A percentile compares a stretch with the other conserved stretches of the same genome.
phyloP scores from a whole-genome alignment of 305 asterid genomes.

The Salvia sclarea region DNA sequence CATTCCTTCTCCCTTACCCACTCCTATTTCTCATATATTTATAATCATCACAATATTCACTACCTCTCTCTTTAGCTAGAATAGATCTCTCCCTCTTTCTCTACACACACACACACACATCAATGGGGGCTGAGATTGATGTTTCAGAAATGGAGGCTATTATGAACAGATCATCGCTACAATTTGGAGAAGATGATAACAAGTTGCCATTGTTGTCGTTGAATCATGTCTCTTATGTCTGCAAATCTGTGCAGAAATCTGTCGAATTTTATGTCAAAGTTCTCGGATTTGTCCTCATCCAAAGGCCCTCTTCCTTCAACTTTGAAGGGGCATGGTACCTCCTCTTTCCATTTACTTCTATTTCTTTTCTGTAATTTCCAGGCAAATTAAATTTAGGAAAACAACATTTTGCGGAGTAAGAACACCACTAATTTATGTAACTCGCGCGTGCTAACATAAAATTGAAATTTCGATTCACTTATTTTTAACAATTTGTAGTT shows the following conservation, averaged over 20 bases:
- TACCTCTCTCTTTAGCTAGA: neutral
- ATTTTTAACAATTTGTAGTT: too few relatives aligned
- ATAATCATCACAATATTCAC: too few relatives aligned
- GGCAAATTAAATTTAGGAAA: too few relatives aligned
- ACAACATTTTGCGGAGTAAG: too few relatives aligned
- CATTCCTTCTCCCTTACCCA: neutral
- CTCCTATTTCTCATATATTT: neutral
- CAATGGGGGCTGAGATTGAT: conserved; percentile 24
- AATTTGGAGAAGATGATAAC: neutral
- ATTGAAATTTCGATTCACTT: too few relatives aligned
- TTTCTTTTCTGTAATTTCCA: neutral
- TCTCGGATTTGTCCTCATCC: conserved; percentile 67
- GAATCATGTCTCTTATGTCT: conserved; percentile 63
- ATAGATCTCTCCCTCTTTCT: neutral
- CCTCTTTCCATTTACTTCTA: neutral
- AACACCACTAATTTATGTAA: too few relatives aligned
- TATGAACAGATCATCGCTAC: conserved; percentile 12
- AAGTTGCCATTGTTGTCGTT: conserved; percentile 47
- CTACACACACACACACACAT: neutral
- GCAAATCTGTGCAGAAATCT: conserved; percentile 57
- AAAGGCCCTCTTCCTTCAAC: conserved; percentile 71
- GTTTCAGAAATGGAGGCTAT: conserved; percentile 28
- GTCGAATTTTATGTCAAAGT: conserved; percentile 58
- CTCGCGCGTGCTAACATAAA: too few relatives aligned
- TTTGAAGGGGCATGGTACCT: conserved; percentile 80